phyloP scores from a whole-genome alignment of 257 asterid genomes.

The Anisodus tanguticus region DNA sequence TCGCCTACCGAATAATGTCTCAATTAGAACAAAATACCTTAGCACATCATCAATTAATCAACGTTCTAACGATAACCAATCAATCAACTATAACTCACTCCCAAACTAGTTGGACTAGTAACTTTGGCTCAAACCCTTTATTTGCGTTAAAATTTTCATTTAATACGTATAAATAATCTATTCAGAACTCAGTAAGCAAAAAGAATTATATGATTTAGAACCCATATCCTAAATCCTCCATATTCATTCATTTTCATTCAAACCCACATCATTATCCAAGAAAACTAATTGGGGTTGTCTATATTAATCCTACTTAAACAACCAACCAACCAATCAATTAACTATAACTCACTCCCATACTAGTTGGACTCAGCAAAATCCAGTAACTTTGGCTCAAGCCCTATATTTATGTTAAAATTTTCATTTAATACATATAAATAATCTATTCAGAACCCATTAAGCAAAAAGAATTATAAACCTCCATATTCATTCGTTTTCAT shows the following conservation, averaged over 20 bases:
- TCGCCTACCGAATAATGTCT: background rate
- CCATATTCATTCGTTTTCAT: background rate
- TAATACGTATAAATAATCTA: background rate
- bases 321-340: background rate
- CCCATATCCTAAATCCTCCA: background rate
- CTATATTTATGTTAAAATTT: background rate
- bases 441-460: background rate
- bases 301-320: background rate
- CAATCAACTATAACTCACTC: background rate
- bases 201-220: background rate
- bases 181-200: background rate
- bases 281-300: background rate
- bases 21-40: background rate
- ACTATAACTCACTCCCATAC: background rate
- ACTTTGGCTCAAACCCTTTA: background rate
- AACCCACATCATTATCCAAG: conserved; percentile 3
- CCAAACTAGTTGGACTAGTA: background rate
- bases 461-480: background rate
- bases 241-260: background rate
- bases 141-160: background rate
- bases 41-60: background rate
- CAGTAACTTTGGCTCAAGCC: background rate
- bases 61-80: background rate
- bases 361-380: background rate
- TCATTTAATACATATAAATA: background rate